Evolutionary conservation across 2,329 filamentous ascomycete species (phyloP).

Genomic region (Verticillium albo-atrum): DNA sequence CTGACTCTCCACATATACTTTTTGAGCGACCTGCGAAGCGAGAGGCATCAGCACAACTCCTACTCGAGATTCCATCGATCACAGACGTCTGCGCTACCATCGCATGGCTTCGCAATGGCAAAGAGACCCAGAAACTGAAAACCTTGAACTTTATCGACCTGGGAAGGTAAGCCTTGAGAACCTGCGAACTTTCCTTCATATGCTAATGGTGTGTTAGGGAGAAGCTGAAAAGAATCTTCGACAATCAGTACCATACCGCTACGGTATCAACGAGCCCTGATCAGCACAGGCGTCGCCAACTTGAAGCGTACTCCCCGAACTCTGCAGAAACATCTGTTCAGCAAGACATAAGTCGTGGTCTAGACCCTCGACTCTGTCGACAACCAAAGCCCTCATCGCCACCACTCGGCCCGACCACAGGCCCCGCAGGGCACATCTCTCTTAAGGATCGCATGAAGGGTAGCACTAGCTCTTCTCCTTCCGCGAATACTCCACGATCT

Average conservation of each 20-base stretch:
- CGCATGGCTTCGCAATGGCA: neutral
- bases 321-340: neutral
- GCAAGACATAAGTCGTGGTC: neutral
- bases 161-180: neutral
- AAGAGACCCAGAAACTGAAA: neutral
- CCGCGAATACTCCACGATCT: neutral
- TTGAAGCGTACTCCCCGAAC: neutral
- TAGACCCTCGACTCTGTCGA: neutral
- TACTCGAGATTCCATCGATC: neutral
- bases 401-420: neutral
- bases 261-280: neutral
- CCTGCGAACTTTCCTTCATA: neutral
- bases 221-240: neutral
- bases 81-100: neutral
- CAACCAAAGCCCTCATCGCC: neutral
- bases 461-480: neutral
- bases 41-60: neutral
- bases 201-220: neutral
- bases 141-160: neutral
- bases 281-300: neutral
- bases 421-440: neutral
- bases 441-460: neutral
- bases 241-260: neutral
- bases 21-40: neutral
- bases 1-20: neutral